Evolutionary conservation across 164 flowering plant genomes (phyloP), one percentile per base, ranked within the genome.

Genomic region (Tetrastigma voinierianum): DNA sequence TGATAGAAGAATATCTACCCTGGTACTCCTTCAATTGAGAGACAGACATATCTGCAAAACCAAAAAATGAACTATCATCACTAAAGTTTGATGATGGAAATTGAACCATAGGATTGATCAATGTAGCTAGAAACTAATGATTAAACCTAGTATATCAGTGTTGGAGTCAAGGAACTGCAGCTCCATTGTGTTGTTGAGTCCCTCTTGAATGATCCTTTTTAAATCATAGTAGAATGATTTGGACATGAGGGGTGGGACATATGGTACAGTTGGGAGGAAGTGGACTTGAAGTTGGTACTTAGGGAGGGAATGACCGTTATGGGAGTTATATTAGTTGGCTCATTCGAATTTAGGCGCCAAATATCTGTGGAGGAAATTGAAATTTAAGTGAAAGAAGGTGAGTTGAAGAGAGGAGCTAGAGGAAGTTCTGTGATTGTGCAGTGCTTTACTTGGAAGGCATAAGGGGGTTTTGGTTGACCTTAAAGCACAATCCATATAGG

Each of bases 371-470:
- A 14, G 24, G 53, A 67, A 65, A 43, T 32, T 32, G 40, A 32
- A 32, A 3, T 32, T 32, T 32, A 32, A 32, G 5, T 66, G 59
- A 47, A 43, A 16, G 23, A 45, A 11, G 57, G 46, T 59, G 43
- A 21, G 57, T 18, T 55, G n/a, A 65, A 46, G 44, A 58, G 19
- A 16, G 49, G 48, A 53, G n/a, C n/a, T n/a, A n/a, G 40, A 24
- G 9, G 43, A 61, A 23, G 46, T 51, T 24, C 3, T 1, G 11
- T 8, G 14, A 43, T 47, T 46, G 20, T 20, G 11, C 0, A 55
- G 77, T 81, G 68, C 89, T 85, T 85, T 74, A 74, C 87, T 21
- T 80, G 73, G 54, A 85, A 85, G 91, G 80, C 48, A 84, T 20
- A 46, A 44, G 54, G 10, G 55, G 54, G 10, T 57, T 61, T 80